Percentiles rank a stretch among this genome's conserved stretches.
Conservation (phyloP, 2,329 filamentous ascomycete genomes). For the Arthrinium puccinioides region DNA sequence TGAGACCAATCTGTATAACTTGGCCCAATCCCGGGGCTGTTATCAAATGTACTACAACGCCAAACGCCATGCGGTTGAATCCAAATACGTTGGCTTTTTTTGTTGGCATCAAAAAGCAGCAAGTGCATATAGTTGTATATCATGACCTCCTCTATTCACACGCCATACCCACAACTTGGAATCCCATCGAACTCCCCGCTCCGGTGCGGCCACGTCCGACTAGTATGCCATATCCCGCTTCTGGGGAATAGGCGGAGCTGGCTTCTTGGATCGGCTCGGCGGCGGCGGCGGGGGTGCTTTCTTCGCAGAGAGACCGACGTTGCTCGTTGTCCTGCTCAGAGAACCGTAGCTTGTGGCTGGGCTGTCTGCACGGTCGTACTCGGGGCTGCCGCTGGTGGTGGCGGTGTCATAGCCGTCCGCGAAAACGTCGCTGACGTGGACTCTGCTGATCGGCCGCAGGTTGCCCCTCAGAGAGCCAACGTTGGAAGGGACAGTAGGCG, state of each 20-base stretch:
- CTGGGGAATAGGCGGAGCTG: slow-evolving; percentile 43
- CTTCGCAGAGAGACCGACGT: slow-evolving; percentile 17
- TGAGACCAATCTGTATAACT: too few species aligned
- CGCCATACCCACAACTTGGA: too few species aligned
- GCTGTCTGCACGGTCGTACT: slow-evolving; percentile 45
- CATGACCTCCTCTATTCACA: too few species aligned
- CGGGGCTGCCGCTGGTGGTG: slow-evolving; percentile 41
- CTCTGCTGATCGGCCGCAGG: slow-evolving; percentile 37
- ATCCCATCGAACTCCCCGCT: too few species aligned
- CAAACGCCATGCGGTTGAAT: too few species aligned
- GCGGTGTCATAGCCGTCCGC: slow-evolving; percentile 42
- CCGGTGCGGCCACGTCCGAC: too few species aligned
- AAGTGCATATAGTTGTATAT: too few species aligned
- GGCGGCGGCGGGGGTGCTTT: slow-evolving; percentile 40
- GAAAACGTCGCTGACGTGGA: slow-evolving; percentile 32
- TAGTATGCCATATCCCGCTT: slow-evolving; percentile 20
- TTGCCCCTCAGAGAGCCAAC: slow-evolving; percentile 32
- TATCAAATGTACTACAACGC: too few species aligned
- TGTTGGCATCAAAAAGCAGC: too few species aligned
- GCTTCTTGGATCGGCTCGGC: slow-evolving; percentile 44
- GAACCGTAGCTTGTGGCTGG: slow-evolving; percentile 51
- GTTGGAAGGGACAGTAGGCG: slow-evolving; percentile 17
- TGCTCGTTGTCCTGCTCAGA: slow-evolving; percentile 37
- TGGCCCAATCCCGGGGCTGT: too few species aligned
- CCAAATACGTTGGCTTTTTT: too few species aligned